Evolutionary conservation across 139 green algal species (phyloP).

Genomic region (Pleodorina starrii): DNA sequence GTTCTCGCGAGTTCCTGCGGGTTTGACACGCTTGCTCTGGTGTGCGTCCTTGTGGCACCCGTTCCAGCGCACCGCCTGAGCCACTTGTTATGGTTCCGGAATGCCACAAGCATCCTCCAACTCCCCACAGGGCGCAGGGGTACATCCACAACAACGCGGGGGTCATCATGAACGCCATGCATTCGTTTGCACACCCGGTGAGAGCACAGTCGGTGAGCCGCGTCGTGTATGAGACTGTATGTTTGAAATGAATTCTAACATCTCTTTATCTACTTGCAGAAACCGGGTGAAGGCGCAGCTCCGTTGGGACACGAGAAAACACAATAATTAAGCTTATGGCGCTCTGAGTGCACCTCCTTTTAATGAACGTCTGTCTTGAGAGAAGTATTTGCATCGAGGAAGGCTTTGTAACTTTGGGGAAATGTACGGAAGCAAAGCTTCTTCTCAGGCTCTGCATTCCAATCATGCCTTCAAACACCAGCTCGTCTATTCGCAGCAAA

Average conservation of each 20-base stretch:
- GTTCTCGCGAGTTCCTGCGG: too few species aligned
- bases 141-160: constrained; percentile 36
- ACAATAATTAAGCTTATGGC: background rate
- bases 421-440: background rate
- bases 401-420: too few species aligned
- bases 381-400: too few species aligned
- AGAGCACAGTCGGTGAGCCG: constrained; percentile 26
- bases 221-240: background rate
- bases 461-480: background rate
- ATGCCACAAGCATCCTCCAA: too few species aligned
- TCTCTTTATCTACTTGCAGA: background rate
- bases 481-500: too few species aligned
- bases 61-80: too few species aligned
- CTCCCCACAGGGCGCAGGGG: constrained; percentile 23
- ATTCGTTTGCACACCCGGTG: background rate
- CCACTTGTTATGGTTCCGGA: too few species aligned
- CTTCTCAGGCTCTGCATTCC: background rate
- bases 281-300: background rate
- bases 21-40: too few species aligned
- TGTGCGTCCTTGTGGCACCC: too few species aligned
- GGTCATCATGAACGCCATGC: background rate
- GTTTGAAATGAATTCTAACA: background rate
- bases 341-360: too few species aligned
- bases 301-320: background rate
- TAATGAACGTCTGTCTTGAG: too few species aligned